These are phyloP conservation scores for Tardiomyces depauwii DNA, from an alignment of 1,139 yeast genomes.

Conservation along the genomic window DNA sequence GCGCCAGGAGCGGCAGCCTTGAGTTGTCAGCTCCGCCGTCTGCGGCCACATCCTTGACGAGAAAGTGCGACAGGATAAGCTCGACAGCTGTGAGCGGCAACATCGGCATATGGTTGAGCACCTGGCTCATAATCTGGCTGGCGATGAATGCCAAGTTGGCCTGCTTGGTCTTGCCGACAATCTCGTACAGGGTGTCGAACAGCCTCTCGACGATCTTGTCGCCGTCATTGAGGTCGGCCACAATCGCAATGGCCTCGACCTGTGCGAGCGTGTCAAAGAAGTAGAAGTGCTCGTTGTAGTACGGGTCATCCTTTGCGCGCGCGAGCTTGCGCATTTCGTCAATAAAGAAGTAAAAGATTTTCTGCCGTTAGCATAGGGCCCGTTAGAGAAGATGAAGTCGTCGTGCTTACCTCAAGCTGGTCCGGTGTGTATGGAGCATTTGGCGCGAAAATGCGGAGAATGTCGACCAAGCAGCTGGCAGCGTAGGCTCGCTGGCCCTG, in stretches of 20 bases:
- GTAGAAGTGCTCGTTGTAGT: slow-evolving; percentile 55
- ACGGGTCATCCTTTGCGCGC: slow-evolving; percentile 46
- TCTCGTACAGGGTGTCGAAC: slow-evolving; percentile 54
- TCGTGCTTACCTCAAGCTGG: slow-evolving; percentile 44
- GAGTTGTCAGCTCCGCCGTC: slow-evolving; percentile 20
- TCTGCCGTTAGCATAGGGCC: slow-evolving; percentile 6
- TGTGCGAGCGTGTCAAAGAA: slow-evolving; percentile 63
- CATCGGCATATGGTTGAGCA: slow-evolving; percentile 61
- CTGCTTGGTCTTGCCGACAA: slow-evolving; percentile 16
- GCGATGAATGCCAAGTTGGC: slow-evolving; percentile 42
- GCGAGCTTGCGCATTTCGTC: slow-evolving; percentile 48
- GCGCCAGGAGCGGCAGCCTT: slow-evolving; percentile 28
- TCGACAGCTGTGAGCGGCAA: slow-evolving; percentile 57
- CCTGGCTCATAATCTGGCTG: slow-evolving; percentile 60
- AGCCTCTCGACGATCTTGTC: slow-evolving; percentile 41
- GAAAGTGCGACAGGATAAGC: slow-evolving; percentile 45
- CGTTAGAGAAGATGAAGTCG: no score
- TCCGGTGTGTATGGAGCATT: slow-evolving; percentile 75
- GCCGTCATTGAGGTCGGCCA: slow-evolving; percentile 64
- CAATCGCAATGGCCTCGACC: slow-evolving; percentile 65
- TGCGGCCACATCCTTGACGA: slow-evolving; percentile 23
- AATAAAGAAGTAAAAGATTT: slow-evolving; percentile 33
- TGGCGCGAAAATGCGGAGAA: slow-evolving; percentile 73
- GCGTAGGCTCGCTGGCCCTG: slow-evolving; percentile 59
- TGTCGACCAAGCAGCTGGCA: slow-evolving; percentile 68